These are phyloP conservation scores for Boletus rubropictus DNA, from an alignment of 768 basidiomycete species.

Conservation along the genomic window DNA sequence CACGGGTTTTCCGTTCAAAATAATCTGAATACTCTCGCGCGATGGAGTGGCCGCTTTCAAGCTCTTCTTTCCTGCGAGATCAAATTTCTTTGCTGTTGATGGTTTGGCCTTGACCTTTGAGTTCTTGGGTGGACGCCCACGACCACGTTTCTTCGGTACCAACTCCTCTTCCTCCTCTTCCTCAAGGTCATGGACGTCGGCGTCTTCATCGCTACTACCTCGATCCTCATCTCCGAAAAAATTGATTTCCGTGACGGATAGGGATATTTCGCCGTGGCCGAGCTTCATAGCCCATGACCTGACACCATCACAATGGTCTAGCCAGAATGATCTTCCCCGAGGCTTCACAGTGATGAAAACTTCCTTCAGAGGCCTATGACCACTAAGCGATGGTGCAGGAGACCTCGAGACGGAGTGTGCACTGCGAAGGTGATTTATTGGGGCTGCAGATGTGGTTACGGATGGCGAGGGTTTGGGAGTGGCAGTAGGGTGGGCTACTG, in stretches of 20 bases:
- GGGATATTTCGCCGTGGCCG: slow-evolving; percentile 47
- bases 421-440: slow-evolving; percentile 16
- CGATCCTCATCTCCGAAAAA: slow-evolving; percentile 56
- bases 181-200: slow-evolving; percentile 39
- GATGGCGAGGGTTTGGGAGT: slow-evolving; percentile 17
- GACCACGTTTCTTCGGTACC: slow-evolving; percentile 39
- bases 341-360: slow-evolving; percentile 56
- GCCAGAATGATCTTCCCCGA: slow-evolving; percentile 46
- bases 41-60: slow-evolving; percentile 36
- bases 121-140: slow-evolving; percentile 32
- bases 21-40: slow-evolving; percentile 52
- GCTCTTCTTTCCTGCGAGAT: slow-evolving; percentile 38
- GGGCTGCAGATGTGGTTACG: slow-evolving; percentile 1
- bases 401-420: slow-evolving; percentile 31
- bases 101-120: slow-evolving; percentile 31
- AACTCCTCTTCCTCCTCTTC: slow-evolving; percentile 38
- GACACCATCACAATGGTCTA: slow-evolving; percentile 69
- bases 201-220: slow-evolving; percentile 53
- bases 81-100: slow-evolving; percentile 28
- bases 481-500: slow-evolving; percentile 22
- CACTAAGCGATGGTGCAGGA: slow-evolving; percentile 26
- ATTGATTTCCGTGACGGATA: slow-evolving; percentile 49
- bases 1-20: slow-evolving; percentile 53
- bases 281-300: slow-evolving; percentile 68
- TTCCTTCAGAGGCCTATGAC: slow-evolving; percentile 44